A percentile compares a stretch with the other conserved stretches of the same genome.
phyloP scores from a whole-genome alignment of 2,329 filamentous ascomycete species.

The Ascochyta clinopodiicola region DNA sequence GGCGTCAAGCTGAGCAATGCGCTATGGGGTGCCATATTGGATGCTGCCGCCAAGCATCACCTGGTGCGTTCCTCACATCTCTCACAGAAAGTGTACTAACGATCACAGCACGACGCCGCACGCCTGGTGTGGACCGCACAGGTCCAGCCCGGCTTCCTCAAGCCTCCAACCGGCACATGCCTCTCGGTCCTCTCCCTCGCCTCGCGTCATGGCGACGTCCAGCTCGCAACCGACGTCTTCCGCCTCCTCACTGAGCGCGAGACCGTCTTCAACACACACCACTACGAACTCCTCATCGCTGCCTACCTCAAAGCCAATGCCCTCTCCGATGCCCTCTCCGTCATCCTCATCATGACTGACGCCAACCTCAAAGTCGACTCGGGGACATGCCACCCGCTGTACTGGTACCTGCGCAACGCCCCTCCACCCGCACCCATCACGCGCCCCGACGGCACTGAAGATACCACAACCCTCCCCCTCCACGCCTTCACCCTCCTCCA shows the following conservation, averaged over 20 bases:
- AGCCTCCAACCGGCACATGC: slow-evolving; percentile 69
- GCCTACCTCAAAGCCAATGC: slow-evolving; percentile 69
- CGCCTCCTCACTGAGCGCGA: slow-evolving; percentile 66
- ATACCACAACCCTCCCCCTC: slow-evolving; percentile 48
- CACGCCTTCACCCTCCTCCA: slow-evolving; percentile 65
- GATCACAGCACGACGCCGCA: slow-evolving; percentile 65
- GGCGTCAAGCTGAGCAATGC: slow-evolving; percentile 54
- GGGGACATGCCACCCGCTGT: slow-evolving; percentile 69
- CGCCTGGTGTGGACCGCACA: slow-evolving; percentile 73
- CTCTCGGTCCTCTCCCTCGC: slow-evolving; percentile 75
- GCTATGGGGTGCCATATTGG: slow-evolving; percentile 76
- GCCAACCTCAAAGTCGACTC: slow-evolving; percentile 64
- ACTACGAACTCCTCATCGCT: slow-evolving; percentile 82
- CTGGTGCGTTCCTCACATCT: slow-evolving; percentile 52
- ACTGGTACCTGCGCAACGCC: slow-evolving; percentile 58
- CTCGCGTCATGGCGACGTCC: slow-evolving; percentile 69
- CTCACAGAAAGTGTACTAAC: slow-evolving; percentile 13
- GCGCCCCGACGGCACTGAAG: slow-evolving; percentile 33
- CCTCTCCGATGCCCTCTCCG: slow-evolving; percentile 69
- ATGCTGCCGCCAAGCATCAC: slow-evolving; percentile 69
- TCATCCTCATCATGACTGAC: slow-evolving; percentile 75
- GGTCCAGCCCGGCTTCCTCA: slow-evolving; percentile 65
- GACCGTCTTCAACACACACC: slow-evolving; percentile 66
- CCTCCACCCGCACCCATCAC: not conserved
- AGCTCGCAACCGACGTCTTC: slow-evolving; percentile 74